A percentile compares a stretch with the other conserved stretches of the same genome.
These are phyloP conservation scores for Pichia sp. DNA, from an alignment of 1,139 yeast genomes.

Conservation along the genomic window DNA sequence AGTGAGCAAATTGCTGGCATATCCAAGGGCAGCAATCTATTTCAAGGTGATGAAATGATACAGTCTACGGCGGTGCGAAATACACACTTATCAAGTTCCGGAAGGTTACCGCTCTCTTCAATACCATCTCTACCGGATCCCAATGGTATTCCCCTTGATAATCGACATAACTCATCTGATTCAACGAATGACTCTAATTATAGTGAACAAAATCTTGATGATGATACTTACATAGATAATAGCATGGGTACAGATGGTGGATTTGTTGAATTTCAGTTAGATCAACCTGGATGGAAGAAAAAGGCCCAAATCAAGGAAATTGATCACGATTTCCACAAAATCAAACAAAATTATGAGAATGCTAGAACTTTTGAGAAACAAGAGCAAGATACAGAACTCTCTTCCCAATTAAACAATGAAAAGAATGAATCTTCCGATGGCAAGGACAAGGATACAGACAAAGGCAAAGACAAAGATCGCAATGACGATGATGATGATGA, in stretches of 20 bases:
- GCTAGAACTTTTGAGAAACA: not conserved
- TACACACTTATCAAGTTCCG: too few relatives aligned
- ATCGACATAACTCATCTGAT: too few relatives aligned
- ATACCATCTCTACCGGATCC: too few relatives aligned
- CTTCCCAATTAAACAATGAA: not conserved
- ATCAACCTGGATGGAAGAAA: conserved; percentile 4
- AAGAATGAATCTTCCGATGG: not conserved
- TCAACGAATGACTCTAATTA: too few relatives aligned
- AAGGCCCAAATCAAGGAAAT: conserved; percentile 13
- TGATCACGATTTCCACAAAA: conserved; percentile 12
- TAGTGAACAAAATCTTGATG: too few relatives aligned
- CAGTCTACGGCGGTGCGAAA: too few relatives aligned
- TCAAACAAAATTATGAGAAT: not conserved
- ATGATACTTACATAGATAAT: conserved; percentile 3
- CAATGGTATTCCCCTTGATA: too few relatives aligned
- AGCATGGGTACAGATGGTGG: conserved; percentile 1
- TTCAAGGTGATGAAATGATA: too few relatives aligned
- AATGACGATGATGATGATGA: conserved; percentile 14
- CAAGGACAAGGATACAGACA: not conserved
- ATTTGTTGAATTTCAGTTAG: conserved; percentile 16
- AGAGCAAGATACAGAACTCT: not conserved
- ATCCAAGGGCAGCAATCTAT: too few relatives aligned
- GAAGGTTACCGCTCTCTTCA: too few relatives aligned
- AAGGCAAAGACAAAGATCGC: not conserved
- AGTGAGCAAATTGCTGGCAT: too few relatives aligned